Evolutionary conservation across 2,329 filamentous ascomycete species (phyloP).

Genomic region (Talaromyces sp.): DNA sequence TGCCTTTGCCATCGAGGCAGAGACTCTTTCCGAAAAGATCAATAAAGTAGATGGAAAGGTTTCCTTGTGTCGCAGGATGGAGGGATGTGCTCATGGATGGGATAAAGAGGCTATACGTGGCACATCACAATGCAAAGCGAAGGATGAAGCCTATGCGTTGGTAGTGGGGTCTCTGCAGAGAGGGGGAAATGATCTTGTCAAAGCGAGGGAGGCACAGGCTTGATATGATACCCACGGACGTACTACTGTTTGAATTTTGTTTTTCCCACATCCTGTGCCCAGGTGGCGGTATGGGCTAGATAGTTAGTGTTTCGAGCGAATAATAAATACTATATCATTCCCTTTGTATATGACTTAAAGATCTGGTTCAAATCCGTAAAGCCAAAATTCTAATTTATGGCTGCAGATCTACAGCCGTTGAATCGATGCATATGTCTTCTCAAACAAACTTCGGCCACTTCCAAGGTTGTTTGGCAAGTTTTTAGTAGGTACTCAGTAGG

Average conservation of each 20-base stretch:
- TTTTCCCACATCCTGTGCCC: not conserved
- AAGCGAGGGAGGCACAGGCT: not conserved
- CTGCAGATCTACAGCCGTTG: too few relatives aligned
- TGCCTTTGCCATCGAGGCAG: constrained; percentile 28
- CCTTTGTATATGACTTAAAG: too few relatives aligned
- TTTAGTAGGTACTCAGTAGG: too few relatives aligned
- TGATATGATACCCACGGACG: constrained; percentile 8
- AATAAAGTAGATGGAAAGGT: constrained; percentile 11
- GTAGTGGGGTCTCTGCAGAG: constrained; percentile 27
- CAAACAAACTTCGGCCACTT: too few relatives aligned
- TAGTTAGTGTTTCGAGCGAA: too few relatives aligned
- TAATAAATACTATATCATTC: too few relatives aligned
- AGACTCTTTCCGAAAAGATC: constrained; percentile 25
- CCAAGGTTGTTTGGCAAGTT: too few relatives aligned
- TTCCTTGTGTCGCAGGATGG: constrained; percentile 28
- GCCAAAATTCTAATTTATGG: too few relatives aligned
- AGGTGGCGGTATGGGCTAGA: too few relatives aligned
- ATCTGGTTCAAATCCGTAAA: too few relatives aligned
- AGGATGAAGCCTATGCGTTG: constrained; percentile 34
- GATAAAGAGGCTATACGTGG: constrained; percentile 38
- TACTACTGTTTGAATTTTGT: not conserved
- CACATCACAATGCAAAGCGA: constrained; percentile 25
- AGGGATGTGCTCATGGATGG: constrained; percentile 40
- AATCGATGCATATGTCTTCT: too few relatives aligned
- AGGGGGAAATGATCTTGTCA: not conserved